Evolutionary conservation across 805 yeast species (phyloP).

Genomic region (Torulaspora microellipsoides): DNA sequence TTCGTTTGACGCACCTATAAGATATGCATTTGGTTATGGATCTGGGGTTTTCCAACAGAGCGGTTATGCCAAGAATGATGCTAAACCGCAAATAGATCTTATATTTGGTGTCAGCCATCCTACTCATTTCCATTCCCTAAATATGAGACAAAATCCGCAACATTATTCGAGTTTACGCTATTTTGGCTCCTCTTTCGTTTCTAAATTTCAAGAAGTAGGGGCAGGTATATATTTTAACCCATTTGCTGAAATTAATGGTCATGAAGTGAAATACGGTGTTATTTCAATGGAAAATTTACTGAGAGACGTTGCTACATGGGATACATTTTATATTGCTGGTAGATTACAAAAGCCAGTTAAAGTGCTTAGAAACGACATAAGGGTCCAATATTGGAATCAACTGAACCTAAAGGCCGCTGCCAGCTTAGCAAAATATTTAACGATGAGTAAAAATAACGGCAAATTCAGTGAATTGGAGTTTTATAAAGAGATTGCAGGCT

Average conservation of each 20-base stretch:
- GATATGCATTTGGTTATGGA: constrained; percentile 89
- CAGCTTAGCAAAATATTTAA: constrained; percentile 44
- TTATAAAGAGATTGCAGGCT: constrained; percentile 68
- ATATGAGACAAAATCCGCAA: constrained; percentile 57
- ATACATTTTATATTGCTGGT: constrained; percentile 82
- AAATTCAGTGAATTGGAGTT: constrained; percentile 57
- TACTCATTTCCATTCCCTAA: constrained; percentile 68
- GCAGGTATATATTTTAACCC: constrained; percentile 96
- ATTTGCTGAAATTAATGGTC: constrained; percentile 59
- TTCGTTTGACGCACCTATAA: constrained; percentile 65
- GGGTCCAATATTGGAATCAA: constrained; percentile 64
- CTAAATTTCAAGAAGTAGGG: constrained; percentile 61
- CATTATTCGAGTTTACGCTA: constrained; percentile 72
- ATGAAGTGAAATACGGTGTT: constrained; percentile 79
- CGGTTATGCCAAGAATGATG: constrained; percentile 34
- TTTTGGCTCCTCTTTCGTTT: constrained; percentile 56
- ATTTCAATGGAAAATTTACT: constrained; percentile 58
- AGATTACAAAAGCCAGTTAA: constrained; percentile 92
- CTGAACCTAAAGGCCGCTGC: constrained; percentile 75
- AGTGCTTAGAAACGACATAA: constrained; percentile 58
- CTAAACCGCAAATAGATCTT: constrained; percentile 74
- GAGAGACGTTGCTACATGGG: constrained; percentile 79
- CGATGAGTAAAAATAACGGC: constrained; percentile 33
- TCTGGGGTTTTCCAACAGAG: constrained; percentile 88
- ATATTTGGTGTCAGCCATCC: constrained; percentile 77